Evolutionary conservation across 768 basidiomycete species (phyloP).

Genomic region (Phanerochaete sordida): DNA sequence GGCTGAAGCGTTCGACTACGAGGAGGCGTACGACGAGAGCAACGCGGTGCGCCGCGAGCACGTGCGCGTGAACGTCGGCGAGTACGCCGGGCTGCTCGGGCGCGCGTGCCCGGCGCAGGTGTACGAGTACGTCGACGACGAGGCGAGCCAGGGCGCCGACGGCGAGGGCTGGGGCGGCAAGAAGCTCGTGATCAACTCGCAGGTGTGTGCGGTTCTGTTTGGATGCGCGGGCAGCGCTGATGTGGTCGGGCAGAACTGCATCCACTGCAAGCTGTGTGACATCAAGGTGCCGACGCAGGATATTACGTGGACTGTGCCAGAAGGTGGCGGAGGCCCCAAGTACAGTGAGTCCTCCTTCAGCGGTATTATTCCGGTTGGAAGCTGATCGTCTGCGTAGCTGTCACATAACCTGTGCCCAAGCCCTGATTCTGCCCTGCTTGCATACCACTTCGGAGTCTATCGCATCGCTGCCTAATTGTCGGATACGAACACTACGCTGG

Average conservation of each 20-base stretch:
- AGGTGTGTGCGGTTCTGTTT: constrained; percentile 46
- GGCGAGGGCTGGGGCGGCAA: constrained; percentile 71
- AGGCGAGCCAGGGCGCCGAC: constrained; percentile 37
- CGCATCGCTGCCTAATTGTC: background rate
- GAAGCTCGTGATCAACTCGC: constrained; percentile 94
- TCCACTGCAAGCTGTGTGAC: constrained; percentile 94
- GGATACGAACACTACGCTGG: background rate
- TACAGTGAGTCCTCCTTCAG: constrained; percentile 59
- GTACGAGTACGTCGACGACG: constrained; percentile 90
- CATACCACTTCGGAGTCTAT: background rate
- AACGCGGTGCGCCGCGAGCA: constrained; percentile 52
- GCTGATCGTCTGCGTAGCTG: background rate
- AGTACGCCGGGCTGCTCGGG: constrained; percentile 87
- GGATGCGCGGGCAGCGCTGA: constrained; percentile 11
- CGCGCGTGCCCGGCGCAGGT: constrained; percentile 93
- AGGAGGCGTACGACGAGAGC: constrained; percentile 36
- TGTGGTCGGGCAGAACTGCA: constrained; percentile 64
- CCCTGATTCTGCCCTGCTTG: background rate
- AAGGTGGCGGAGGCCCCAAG: constrained; percentile 95
- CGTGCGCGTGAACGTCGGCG: constrained; percentile 67
- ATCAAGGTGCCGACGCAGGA: constrained; percentile 97
- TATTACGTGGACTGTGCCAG: constrained; percentile 95
- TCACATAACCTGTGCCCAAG: constrained; percentile 1
- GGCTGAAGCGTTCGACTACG: constrained; percentile 16
- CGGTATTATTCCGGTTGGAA: background rate